A percentile compares a stretch with the other conserved stretches of the same genome.
These are phyloP conservation scores for Otatea glauca DNA, from an alignment of 176 grass and related monocot species.

Conservation along the genomic window DNA sequence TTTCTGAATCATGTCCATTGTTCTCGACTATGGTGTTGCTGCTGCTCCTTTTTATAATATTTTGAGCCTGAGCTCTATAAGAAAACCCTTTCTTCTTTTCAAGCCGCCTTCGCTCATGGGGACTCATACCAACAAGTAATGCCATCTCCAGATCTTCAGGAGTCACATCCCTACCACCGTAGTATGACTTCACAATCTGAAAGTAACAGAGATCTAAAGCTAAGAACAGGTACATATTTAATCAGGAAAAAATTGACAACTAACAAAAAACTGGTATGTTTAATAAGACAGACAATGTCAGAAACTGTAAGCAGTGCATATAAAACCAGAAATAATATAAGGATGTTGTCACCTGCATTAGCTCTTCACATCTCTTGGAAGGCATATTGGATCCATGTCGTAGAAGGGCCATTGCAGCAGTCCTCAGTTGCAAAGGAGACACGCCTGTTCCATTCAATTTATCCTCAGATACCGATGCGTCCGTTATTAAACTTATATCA, in stretches of 20 bases:
- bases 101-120: conserved; percentile 72
- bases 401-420: conserved; percentile 94
- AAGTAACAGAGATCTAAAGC: conserved; percentile 28
- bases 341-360: conserved; percentile 66
- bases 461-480: conserved; percentile 39
- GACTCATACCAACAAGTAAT: conserved; percentile 86
- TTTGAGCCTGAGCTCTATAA: conserved; percentile 57
- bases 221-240: conserved; percentile 33
- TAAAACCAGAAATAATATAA: conserved; percentile 32
- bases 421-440: conserved; percentile 85
- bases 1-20: conserved; percentile 42
- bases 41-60: conserved; percentile 52
- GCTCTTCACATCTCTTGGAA: conserved; percentile 67
- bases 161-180: conserved; percentile 80
- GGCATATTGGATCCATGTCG: conserved; percentile 92
- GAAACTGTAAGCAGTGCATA: conserved; percentile 36
- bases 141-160: conserved; percentile 78
- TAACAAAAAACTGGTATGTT: conserved; percentile 26
- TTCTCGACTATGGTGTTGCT: conserved; percentile 36
- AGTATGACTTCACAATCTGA: conserved; percentile 85
- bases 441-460: conserved; percentile 64
- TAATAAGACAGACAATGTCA: not conserved
- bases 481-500: conserved; percentile 56
- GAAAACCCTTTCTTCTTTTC: conserved; percentile 85
- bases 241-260: conserved; percentile 8